These are phyloP conservation scores for Venturia carpophila DNA, from an alignment of 2,329 filamentous ascomycete species.

Conservation along the genomic window DNA sequence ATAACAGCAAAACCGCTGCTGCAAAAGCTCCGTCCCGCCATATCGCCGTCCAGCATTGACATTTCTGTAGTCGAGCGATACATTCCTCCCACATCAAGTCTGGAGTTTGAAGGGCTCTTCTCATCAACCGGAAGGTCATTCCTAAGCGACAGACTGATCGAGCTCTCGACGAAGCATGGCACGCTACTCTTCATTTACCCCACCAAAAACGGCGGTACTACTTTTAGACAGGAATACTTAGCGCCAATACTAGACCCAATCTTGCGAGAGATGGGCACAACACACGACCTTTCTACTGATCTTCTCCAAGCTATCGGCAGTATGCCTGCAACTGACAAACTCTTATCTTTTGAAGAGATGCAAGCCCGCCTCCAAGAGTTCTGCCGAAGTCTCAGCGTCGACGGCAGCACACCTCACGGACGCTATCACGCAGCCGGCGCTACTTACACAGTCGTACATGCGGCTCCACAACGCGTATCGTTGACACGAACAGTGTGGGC, in stretches of 20 bases:
- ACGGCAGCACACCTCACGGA: slow-evolving; percentile 34
- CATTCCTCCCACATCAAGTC: slow-evolving; percentile 52
- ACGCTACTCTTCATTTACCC: slow-evolving; percentile 57
- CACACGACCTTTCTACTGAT: slow-evolving; percentile 51
- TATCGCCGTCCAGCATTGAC: slow-evolving; percentile 52
- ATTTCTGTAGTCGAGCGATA: slow-evolving; percentile 56
- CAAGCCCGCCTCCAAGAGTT: slow-evolving; percentile 29
- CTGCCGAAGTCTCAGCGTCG: slow-evolving; percentile 28
- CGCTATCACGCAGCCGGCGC: slow-evolving; percentile 30
- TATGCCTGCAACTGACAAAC: slow-evolving; percentile 45
- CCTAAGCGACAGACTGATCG: slow-evolving; percentile 52
- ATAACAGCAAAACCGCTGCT: slow-evolving; percentile 25
- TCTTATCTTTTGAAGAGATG: slow-evolving; percentile 49
- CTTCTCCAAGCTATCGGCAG: slow-evolving; percentile 47
- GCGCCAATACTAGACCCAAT: slow-evolving; percentile 54
- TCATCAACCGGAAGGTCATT: slow-evolving; percentile 45
- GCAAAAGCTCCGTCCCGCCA: slow-evolving; percentile 44
- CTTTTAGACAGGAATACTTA: slow-evolving; percentile 53
- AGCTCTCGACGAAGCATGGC: slow-evolving; percentile 50
- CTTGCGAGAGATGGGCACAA: slow-evolving; percentile 50
- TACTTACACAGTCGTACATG: slow-evolving; percentile 41
- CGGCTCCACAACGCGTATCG: slow-evolving; percentile 43
- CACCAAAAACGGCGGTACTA: slow-evolving; percentile 48
- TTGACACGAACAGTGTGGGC: slow-evolving; percentile 50
- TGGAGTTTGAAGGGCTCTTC: slow-evolving; percentile 55